Base-by-base conservation (phyloP, 768 basidiomycete genomes). In the Cystofilobasidium bisporidii region DNA sequence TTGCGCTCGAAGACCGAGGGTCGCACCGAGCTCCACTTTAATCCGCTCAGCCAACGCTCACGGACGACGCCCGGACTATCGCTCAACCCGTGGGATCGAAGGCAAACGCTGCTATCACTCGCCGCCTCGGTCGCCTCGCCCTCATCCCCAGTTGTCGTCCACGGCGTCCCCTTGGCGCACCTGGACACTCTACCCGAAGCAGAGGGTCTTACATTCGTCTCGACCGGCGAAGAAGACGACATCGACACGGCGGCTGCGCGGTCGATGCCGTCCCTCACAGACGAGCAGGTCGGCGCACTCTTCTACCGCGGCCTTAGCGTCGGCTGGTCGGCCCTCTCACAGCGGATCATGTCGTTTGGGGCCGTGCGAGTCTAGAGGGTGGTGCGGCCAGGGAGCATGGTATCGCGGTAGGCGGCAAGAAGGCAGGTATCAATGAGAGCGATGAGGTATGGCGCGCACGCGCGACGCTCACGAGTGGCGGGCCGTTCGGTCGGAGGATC, bases 21-120 rank as follows among this genome's bases (percentile, higher is more conserved):
- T n/a, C 22, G 22, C 36, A 15, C 57, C 32, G 26, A 57, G 2
- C 26, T 64, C 2, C 18, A 20, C 28, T 64, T 64, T 33, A 38
- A 38, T 15, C 53, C 63, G 14, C 28, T 57, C 24, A 30, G 28
- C 11, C 15, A 9, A 26, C 32, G 3, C 53, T 64, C 36, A 28
- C 63, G 24, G 26, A 36, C 50, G 55, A 56, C n/a, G 28, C 36
- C 38, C 24, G 63, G 63, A 15, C 63, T 55, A 14, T 64, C 63
- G 4, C 53, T 64, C 20, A 64, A 64, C 15, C 63, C 63, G 0
- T 64, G 63, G 63, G 63, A 64, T 41, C 63, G 53, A 1, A 26
- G 53, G 15, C 53, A 30, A 26, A 2, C 30, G 8, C 3, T 56
- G 14, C 30, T 56, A 1, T 28, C 53, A 5, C 11, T 2, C 15